Percentiles rank a stretch among this genome's conserved stretches.
Evolutionary conservation across 352 stramenopile genomes (phyloP).

Genomic region (Phytopythium kandeliae): DNA sequence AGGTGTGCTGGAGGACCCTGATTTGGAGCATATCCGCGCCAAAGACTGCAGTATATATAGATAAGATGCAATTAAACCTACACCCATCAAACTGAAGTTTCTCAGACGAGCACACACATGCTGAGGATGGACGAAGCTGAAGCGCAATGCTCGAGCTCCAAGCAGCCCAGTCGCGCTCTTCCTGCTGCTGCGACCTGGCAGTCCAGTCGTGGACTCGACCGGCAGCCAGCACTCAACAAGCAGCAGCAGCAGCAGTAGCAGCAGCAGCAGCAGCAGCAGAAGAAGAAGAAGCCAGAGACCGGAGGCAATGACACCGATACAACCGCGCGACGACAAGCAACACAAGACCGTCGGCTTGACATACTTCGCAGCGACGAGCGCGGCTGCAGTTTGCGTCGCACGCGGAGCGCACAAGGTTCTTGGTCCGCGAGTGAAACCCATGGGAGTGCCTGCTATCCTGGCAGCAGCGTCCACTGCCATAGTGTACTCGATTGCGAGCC

Average conservation of each 20-base stretch:
- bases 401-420: neutral
- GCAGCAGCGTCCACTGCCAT: neutral
- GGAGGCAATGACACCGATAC: neutral
- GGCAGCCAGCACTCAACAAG: neutral
- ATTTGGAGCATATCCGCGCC: too few relatives aligned
- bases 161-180: neutral
- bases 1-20: too few relatives aligned
- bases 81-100: neutral
- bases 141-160: neutral
- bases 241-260: neutral
- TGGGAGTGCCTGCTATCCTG: neutral
- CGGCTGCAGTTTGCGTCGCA: neutral
- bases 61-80: neutral
- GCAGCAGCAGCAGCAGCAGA: too few relatives aligned
- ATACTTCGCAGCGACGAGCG: neutral
- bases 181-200: neutral
- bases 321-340: neutral
- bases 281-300: too few relatives aligned
- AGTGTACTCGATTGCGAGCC: neutral
- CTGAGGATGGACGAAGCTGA: too few relatives aligned
- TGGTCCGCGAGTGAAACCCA: neutral
- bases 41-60: too few relatives aligned
- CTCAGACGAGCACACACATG: too few relatives aligned
- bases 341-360: neutral
- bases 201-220: neutral